These are phyloP conservation scores for Helotiales sp. DNA, from an alignment of 2,329 filamentous ascomycete genomes.

Conservation along the genomic window DNA sequence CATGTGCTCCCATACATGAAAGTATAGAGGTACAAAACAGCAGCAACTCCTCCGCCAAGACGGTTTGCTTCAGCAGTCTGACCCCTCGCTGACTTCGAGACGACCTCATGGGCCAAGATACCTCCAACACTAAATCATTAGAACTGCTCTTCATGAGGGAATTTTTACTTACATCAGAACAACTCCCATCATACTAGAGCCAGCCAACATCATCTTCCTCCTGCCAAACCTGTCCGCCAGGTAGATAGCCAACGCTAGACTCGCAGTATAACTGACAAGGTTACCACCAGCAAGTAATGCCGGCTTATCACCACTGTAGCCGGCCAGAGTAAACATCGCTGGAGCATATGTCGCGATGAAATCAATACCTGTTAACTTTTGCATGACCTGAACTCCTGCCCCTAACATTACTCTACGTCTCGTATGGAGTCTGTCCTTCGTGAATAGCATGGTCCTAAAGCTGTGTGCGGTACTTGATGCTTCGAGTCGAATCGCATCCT, in stretches of 20 bases:
- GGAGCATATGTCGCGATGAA: slow-evolving; percentile 55
- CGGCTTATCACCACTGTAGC: slow-evolving; percentile 57
- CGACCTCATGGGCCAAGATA: slow-evolving; percentile 17
- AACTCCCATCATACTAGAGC: slow-evolving; percentile 25
- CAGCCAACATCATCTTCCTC: slow-evolving; percentile 39
- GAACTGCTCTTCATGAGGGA: not conserved
- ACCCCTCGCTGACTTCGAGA: slow-evolving; percentile 4
- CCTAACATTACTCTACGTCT: slow-evolving; percentile 49
- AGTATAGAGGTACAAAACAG: slow-evolving; percentile 6
- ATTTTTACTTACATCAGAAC: slow-evolving; percentile 18
- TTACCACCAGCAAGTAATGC: slow-evolving; percentile 32
- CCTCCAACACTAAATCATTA: slow-evolving; percentile 18
- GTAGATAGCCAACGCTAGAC: slow-evolving; percentile 65
- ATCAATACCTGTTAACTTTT: slow-evolving; percentile 60
- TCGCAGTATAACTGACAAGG: slow-evolving; percentile 62
- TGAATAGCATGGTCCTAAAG: slow-evolving; percentile 23
- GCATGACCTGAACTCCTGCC: slow-evolving; percentile 66
- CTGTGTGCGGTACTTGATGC: not conserved
- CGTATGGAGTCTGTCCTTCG: slow-evolving; percentile 8
- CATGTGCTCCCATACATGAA: slow-evolving; percentile 13
- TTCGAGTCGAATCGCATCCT: not conserved
- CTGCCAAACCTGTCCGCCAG: slow-evolving; percentile 67
- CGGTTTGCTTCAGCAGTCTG: slow-evolving; percentile 3
- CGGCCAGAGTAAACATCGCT: slow-evolving; percentile 65
- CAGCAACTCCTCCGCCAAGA: slow-evolving; percentile 8